Evolutionary conservation across 75 land plant genomes (phyloP), one percentile per base, ranked within the genome.

Genomic region (Gnetum montanum): DNA sequence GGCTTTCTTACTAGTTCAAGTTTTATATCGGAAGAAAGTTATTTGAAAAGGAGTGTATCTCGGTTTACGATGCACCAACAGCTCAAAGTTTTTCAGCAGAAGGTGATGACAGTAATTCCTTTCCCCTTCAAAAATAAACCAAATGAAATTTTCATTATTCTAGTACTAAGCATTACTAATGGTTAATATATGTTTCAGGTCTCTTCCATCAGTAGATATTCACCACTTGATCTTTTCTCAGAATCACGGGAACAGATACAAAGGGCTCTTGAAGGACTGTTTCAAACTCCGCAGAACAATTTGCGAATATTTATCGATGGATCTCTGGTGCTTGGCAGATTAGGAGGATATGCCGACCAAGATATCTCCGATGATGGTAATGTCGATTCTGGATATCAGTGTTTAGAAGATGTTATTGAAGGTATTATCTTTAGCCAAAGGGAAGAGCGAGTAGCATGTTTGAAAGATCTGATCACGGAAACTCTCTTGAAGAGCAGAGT

Each of bases 201-300:
- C 66, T 64, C 73, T 48, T 46, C 72, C 27, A 12, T 70, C 31
- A 90, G 99, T 72, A 71, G 70, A 28, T 94, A 94, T 71, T 81
- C 84, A 49, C 98, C 98, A 41, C 65, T 86, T 15, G 96, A 94
- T 52, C 70, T 94, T n/a, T 94, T 90, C 64, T 94, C 98, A 64
- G 81, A 78, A 50, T 77, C 71, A 11, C 70, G 47, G 23, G 83
- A 81, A 4, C 73, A 77, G 46, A 76, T 95, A 43, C 45, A 53
- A 34, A 73, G 58, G 56, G 97, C 97, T 25, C 62, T 86, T 19
- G 61, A 49, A 8, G 69, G 67, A 49, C 72, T 95, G 7, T 86
- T 83, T 57, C 49, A 73, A 20, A 79, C 68, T 46, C 99, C 99
- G 34, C 99, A 95, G 54, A 95, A 95, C 54, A 95, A 95, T 49